Base-by-base conservation (phyloP, 2,329 filamentous ascomycete genomes). In the Didymella pinodella region DNA sequence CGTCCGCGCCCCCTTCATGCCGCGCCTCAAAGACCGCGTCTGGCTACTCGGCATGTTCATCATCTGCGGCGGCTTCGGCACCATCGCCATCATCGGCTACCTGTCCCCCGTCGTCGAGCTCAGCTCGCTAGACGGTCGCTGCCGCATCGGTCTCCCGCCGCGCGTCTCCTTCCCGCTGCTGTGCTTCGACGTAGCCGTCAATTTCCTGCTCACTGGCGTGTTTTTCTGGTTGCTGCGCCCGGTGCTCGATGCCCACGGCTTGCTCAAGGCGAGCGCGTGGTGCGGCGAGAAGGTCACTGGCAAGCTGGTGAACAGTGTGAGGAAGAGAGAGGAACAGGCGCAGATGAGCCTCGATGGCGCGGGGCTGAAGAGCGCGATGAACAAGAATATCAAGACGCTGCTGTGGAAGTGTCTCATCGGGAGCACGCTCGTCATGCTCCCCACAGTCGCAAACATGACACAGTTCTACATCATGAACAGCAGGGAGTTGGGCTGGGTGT, bases 401-500 rank as follows among this genome's bases (percentile, higher is more conserved):
- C 56, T 73, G 3, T 66, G 65, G 65, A 74, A 71, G 54, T 67
- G 65, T 26, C 36, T 74, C 2, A 58, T 66, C 12, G 77, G 75
- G 5, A 71, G 69, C 2, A 32, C 73, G 2, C 55, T 76, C 7
- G 70, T 79, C 28, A 65, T 78, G 57, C 28, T 77, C 1, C 74
- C 75, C 7, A 78, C 77, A 1, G 68, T 77, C 4, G 70, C 68
- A 12, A 80, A 79, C 51, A 64, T 79, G 64, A 50, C 22, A 57
- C 64, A 28, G 31, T 78, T 53, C 62, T 79, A 52, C 69, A 65
- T 61, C 28, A 67, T 72, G 48, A 61, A 68, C 11, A 75, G 74
- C 1, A 59, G 69, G 7, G 75, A 79, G 56, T 65, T 75, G 6
- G 75, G 69, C 0, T 79, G 75, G 78, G 61, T 79, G 1, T 79